A percentile compares a stretch with the other conserved stretches of the same genome.
Conservation (phyloP, 306 rosid genomes). For the Glycine latifolia region DNA sequence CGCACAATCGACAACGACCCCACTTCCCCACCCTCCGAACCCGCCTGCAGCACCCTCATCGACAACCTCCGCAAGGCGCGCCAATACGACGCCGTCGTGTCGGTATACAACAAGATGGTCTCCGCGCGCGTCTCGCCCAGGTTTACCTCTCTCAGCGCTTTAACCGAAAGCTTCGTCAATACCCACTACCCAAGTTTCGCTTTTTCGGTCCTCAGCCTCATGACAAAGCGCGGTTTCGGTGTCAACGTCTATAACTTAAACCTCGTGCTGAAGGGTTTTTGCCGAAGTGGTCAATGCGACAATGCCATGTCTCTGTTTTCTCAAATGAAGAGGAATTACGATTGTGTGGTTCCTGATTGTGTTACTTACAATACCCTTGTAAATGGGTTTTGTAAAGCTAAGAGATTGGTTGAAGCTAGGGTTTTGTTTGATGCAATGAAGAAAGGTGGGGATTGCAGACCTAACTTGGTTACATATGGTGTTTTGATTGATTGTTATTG, state of each 20-base stretch:
- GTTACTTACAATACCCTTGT: constrained; percentile 67
- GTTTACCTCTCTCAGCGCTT: constrained; percentile 61
- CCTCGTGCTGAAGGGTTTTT: constrained; percentile 70
- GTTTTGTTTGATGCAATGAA: constrained; percentile 69
- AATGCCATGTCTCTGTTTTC: constrained; percentile 58
- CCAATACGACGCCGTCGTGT: constrained; percentile 53
- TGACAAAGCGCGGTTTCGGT: constrained; percentile 67
- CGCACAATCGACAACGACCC: constrained; percentile 37
- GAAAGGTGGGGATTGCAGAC: constrained; percentile 53
- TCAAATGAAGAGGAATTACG: constrained; percentile 55
- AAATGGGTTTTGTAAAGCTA: constrained; percentile 72
- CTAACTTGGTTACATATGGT: constrained; percentile 62
- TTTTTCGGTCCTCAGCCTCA: constrained; percentile 64
- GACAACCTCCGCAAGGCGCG: constrained; percentile 59
- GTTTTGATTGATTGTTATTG: constrained; percentile 68
- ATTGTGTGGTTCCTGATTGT: constrained; percentile 55
- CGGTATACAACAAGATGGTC: constrained; percentile 65
- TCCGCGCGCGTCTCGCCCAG: constrained; percentile 50
- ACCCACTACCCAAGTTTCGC: constrained; percentile 54
- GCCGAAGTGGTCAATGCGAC: constrained; percentile 51
- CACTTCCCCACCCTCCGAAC: constrained; percentile 50
- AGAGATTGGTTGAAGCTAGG: constrained; percentile 65
- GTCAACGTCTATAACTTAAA: constrained; percentile 57
- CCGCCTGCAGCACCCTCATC: constrained; percentile 64
- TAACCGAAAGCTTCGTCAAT: constrained; percentile 65